Base-by-base conservation (phyloP, 2,329 filamentous ascomycete genomes). In the Xylaria multiplex region DNA sequence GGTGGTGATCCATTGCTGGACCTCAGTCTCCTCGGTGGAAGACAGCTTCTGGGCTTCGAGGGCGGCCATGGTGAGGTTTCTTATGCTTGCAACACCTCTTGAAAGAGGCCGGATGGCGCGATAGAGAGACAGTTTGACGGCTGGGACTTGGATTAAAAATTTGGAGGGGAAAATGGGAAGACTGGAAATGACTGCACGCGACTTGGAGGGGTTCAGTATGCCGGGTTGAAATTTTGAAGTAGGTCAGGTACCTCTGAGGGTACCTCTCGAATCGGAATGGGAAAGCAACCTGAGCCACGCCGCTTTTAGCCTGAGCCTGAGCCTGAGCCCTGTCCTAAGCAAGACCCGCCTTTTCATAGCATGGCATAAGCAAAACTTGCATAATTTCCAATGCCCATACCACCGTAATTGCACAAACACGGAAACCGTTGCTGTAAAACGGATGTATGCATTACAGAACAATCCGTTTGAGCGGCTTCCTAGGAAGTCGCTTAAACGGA, bases 1-100 rank as follows among this genome's bases (percentile, higher is more conserved):
- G 52, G 91, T 92, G 76, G 88, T 90, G 76, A 95, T 86, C 94
- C 94, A 97, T 84, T 96, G 91, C 80, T 91, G 89, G 79, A 97
- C 91, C 82, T 97, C 93, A 19, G 91, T 87, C 81, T 94, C 90
- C 82, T 98, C 94, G 71, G 88, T 86, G 74, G 90, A 84, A 69
- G 88, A 88, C 83, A 96, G 97, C 74, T 87, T 89, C 77, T 87
- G 86, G 69, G 86, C 81, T 70, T 87, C 83, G 81, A 93, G 88
- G 75, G 86, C 81, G 59, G 87, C 83, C 86, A 95, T 91, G 77
- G 85, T 87, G 78, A 84, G 80, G 67, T 81, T 77, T 75, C 75
- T 78, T 74, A 74, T 74, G 19, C 73, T 74, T 48, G 71, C 73
- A 43, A 73, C 72, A 45, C 78, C 77, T 74, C 74, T 70, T 59